Conservation (phyloP, 371 early-diverging fungal species). For the Mycotypha africana region DNA sequence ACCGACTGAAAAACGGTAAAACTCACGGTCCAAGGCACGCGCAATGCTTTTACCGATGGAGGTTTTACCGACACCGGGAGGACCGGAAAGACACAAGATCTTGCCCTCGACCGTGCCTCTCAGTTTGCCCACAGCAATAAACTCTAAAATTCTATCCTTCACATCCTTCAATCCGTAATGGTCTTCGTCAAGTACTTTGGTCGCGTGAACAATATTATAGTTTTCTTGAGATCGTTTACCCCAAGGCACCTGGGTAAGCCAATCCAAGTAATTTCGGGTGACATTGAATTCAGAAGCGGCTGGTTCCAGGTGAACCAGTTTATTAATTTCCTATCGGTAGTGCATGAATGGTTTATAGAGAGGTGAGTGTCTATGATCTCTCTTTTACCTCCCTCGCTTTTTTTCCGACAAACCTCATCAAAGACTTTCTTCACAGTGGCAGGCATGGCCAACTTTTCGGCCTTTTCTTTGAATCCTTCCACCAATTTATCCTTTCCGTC, state of each 20-base stretch:
- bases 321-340: conserved; percentile 92
- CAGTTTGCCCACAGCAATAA: conserved; percentile 96
- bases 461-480: conserved; percentile 86
- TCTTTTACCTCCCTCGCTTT: background rate
- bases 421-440: conserved; percentile 88
- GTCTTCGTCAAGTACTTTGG: conserved; percentile 88
- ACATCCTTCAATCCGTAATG: conserved; percentile 98
- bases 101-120: conserved; percentile 94
- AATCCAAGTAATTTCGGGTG: conserved; percentile 95
- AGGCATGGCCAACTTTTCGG: conserved; percentile 82
- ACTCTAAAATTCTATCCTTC: conserved; percentile 96
- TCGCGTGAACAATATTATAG: conserved; percentile 82
- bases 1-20: conserved; percentile 95
- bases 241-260: conserved; percentile 97
- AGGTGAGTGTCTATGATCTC: conserved; percentile 8
- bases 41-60: conserved; percentile 97
- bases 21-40: conserved; percentile 88
- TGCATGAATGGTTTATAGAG: too few relatives aligned
- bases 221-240: conserved; percentile 85
- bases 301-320: conserved; percentile 92
- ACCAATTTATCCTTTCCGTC: conserved; percentile 97
- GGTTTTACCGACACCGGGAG: conserved; percentile 97
- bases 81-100: conserved; percentile 93
- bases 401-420: conserved; percentile 61
- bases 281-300: conserved; percentile 96